Conservation (phyloP, 2,329 filamentous ascomycete genomes). For the Pseudogymnoascus sp. region DNA sequence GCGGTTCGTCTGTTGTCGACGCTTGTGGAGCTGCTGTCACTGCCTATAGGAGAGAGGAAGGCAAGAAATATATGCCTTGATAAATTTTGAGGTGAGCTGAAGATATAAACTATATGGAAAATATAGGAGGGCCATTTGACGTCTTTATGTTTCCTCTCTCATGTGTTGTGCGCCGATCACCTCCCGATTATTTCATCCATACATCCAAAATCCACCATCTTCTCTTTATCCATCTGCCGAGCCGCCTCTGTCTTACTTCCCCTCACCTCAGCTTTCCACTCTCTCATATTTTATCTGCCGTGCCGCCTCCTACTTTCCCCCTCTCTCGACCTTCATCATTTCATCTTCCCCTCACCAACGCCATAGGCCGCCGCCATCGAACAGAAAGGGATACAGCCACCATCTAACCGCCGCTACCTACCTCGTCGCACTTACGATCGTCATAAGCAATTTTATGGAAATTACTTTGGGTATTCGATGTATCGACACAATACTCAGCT, state of each 20-base stretch:
- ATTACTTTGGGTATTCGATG: not conserved
- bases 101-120: not conserved
- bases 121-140: not conserved
- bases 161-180: not conserved
- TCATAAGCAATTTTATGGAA: not conserved
- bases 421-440: not conserved
- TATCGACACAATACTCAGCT: not conserved
- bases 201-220: not conserved
- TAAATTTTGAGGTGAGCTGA: not conserved
- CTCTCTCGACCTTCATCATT: not conserved
- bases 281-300: not conserved
- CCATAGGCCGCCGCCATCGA: not conserved
- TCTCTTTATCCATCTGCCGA: not conserved
- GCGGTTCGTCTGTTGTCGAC: not conserved
- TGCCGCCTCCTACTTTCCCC: not conserved
- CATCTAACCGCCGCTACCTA: not conserved
- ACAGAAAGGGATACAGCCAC: not conserved
- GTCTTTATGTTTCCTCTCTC: not conserved
- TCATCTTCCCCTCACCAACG: not conserved
- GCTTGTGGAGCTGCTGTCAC: too few species aligned
- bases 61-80: not conserved
- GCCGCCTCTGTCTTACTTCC: not conserved
- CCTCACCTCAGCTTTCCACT: not conserved
- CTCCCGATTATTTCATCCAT: not conserved
- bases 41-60: not conserved